Evolutionary conservation across 2,329 filamentous ascomycete genomes (phyloP).

Genomic region (Teratosphaeria viscida): DNA sequence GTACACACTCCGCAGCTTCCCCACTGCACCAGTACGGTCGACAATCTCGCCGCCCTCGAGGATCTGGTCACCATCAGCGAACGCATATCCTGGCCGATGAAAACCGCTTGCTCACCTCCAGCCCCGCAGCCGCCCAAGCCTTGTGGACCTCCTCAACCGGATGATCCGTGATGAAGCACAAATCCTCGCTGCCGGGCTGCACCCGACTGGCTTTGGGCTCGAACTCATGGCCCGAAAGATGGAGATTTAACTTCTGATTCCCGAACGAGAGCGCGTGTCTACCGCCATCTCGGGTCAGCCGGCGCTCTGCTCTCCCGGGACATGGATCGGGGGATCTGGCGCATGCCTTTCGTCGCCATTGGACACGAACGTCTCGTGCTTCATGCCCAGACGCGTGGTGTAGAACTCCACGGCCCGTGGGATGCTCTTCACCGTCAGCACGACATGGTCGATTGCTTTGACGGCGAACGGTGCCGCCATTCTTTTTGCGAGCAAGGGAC

Average conservation of each 20-base stretch:
- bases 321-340: not conserved
- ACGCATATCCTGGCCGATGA: not conserved
- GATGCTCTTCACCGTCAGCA: slow-evolving; percentile 47
- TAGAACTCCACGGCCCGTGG: slow-evolving; percentile 45
- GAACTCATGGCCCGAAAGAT: slow-evolving; percentile 48
- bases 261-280: slow-evolving; percentile 49
- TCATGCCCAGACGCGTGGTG: slow-evolving; percentile 47
- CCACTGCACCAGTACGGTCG: slow-evolving; percentile 45
- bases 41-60: slow-evolving; percentile 43
- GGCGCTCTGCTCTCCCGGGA: not conserved
- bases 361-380: slow-evolving; percentile 41
- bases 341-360: slow-evolving; percentile 16
- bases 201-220: slow-evolving; percentile 48
- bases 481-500: no score
- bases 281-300: not conserved
- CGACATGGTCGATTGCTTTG: slow-evolving; percentile 48
- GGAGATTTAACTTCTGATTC: slow-evolving; percentile 51
- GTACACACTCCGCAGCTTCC: slow-evolving; percentile 48
- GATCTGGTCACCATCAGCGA: slow-evolving; percentile 10
- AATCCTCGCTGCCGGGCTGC: slow-evolving; percentile 46
- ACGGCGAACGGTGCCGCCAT: slow-evolving; percentile 13
- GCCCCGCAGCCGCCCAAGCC: slow-evolving; percentile 18
- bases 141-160: slow-evolving; percentile 39
- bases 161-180: slow-evolving; percentile 49
- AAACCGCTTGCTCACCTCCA: not conserved